A percentile compares a stretch with the other conserved stretches of the same genome.
phyloP scores from a whole-genome alignment of 257 asterid species.

The Plantago major region DNA sequence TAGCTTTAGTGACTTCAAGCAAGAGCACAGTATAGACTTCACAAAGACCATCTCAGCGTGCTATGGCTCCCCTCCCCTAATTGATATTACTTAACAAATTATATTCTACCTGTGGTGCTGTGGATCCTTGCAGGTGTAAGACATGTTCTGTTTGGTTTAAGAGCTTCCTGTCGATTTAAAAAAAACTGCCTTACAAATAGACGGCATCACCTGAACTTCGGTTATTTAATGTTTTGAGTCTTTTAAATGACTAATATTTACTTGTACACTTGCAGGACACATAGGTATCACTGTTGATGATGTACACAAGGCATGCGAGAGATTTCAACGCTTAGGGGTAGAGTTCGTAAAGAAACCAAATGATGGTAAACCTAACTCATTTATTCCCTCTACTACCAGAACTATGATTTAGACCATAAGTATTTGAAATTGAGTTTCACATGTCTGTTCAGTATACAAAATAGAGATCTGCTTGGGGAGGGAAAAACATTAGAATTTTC shows the following conservation, averaged over 20 bases:
- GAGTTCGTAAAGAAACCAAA: conserved; percentile 73
- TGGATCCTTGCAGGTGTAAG: too few relatives aligned
- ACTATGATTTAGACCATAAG: not conserved
- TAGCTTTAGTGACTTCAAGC: too few relatives aligned
- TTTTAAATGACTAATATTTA: conserved; percentile 15
- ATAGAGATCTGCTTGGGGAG: not conserved
- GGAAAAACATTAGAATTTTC: not conserved
- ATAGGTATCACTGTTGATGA: conserved; percentile 81
- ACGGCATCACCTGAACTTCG: not conserved
- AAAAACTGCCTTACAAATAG: too few relatives aligned
- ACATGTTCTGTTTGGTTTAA: too few relatives aligned
- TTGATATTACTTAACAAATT: too few relatives aligned
- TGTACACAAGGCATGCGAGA: conserved; percentile 64
- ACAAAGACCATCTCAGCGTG: too few relatives aligned
- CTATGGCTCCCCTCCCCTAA: too few relatives aligned
- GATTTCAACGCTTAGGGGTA: conserved; percentile 82
- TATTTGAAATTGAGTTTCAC: not conserved
- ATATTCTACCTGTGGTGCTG: too few relatives aligned
- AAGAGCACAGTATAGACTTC: too few relatives aligned
- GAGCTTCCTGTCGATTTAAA: too few relatives aligned
- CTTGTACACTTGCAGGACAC: conserved; percentile 55
- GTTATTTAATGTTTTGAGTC: not conserved
- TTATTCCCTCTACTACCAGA: not conserved
- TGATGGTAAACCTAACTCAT: conserved; percentile 46
- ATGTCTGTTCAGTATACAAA: not conserved